These are phyloP conservation scores for Starmerella cellae DNA, from an alignment of 805 yeast species.

Conservation along the genomic window DNA sequence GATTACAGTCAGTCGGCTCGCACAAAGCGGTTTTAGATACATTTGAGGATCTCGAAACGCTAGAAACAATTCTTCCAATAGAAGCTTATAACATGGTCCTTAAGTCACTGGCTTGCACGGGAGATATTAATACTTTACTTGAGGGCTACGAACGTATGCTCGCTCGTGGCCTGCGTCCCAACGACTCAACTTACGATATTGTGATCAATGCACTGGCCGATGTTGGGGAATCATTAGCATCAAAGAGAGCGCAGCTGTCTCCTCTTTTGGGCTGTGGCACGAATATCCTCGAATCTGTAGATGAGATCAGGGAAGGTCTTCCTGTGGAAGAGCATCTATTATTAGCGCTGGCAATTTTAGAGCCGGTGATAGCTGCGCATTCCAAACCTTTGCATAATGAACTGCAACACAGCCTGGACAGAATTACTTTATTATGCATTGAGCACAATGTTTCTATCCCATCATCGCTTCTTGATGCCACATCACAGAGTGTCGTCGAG, in stretches of 20 bases:
- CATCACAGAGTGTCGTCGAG: background rate
- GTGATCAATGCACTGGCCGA: conserved; percentile 21
- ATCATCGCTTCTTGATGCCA: background rate
- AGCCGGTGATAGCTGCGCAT: conserved; percentile 13
- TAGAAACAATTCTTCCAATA: conserved; percentile 10
- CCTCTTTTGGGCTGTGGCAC: conserved; percentile 13
- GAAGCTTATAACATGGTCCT: conserved; percentile 22
- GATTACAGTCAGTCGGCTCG: conserved; percentile 13
- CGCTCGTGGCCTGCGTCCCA: conserved; percentile 19
- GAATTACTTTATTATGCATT: conserved; percentile 11
- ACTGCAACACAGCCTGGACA: conserved; percentile 8
- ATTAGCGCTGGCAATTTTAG: conserved; percentile 13
- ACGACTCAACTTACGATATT: conserved; percentile 22
- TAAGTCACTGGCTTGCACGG: conserved; percentile 14
- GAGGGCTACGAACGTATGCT: conserved; percentile 25
- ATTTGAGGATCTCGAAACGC: conserved; percentile 7
- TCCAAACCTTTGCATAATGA: background rate
- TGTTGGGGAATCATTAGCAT: conserved; percentile 13
- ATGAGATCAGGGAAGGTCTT: conserved; percentile 21
- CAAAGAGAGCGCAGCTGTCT: conserved; percentile 3
- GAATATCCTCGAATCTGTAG: conserved; percentile 20
- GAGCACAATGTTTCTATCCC: conserved; percentile 8
- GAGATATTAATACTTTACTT: conserved; percentile 21
- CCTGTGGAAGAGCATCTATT: conserved; percentile 19
- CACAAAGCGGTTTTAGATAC: conserved; percentile 10